Percentiles rank a stretch among this genome's conserved stretches.
Evolutionary conservation across 257 asterid genomes (phyloP).

Genomic region (Eustoma russellianum): DNA sequence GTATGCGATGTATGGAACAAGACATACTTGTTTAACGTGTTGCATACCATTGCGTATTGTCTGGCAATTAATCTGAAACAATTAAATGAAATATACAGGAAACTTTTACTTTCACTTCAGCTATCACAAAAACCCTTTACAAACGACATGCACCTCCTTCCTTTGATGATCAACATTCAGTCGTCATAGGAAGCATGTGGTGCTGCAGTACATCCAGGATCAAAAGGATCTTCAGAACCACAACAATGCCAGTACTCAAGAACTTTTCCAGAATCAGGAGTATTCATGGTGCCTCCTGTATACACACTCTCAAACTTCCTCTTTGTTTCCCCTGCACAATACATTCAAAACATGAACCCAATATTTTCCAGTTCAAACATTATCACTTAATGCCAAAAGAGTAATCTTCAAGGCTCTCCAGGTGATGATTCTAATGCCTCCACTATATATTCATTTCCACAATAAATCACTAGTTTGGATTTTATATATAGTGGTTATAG

Average conservation of each 20-base stretch:
- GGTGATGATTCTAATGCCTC: too few relatives aligned
- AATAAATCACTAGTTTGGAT: too few relatives aligned
- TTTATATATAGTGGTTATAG: too few relatives aligned
- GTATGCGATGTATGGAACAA: too few relatives aligned
- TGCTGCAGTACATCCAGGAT: constrained; percentile 79
- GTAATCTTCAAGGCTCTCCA: too few relatives aligned
- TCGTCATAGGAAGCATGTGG: constrained; percentile 91
- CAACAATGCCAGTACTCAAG: constrained; percentile 95
- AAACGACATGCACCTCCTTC: too few relatives aligned
- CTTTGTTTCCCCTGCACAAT: constrained; percentile 74
- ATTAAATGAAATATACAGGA: not conserved
- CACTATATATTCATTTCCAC: too few relatives aligned
- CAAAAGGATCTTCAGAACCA: constrained; percentile 87
- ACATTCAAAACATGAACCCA: not conserved
- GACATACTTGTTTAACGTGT: too few relatives aligned
- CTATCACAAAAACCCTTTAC: not conserved
- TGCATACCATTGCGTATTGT: too few relatives aligned
- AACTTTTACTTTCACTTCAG: not conserved
- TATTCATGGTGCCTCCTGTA: constrained; percentile 78
- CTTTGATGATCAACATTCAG: constrained; percentile 10
- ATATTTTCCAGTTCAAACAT: not conserved
- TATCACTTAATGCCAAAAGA: not conserved
- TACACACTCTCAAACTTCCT: constrained; percentile 93
- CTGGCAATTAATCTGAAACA: too few relatives aligned
- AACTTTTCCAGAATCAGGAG: constrained; percentile 74